phyloP scores from a whole-genome alignment of 2,329 filamentous ascomycete genomes.

The Paramyrothecium roridum region DNA sequence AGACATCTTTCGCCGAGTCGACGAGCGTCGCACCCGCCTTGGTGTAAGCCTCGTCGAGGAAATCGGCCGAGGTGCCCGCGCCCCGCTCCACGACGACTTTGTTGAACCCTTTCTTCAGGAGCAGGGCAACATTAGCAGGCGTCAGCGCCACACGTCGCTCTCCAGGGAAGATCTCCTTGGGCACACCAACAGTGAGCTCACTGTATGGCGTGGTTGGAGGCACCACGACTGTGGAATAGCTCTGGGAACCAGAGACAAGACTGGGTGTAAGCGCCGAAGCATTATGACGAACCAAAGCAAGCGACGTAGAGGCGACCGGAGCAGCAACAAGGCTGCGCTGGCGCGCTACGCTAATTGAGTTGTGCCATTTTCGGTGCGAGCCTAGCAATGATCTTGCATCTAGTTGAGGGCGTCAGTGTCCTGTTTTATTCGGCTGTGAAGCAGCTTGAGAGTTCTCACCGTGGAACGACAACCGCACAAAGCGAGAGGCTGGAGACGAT shows the following conservation, averaged over 20 bases:
- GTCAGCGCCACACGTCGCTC: slow-evolving; percentile 84
- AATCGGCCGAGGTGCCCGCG: slow-evolving; percentile 74
- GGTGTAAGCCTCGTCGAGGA: slow-evolving; percentile 73
- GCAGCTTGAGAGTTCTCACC: slow-evolving; percentile 11
- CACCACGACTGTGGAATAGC: slow-evolving; percentile 36
- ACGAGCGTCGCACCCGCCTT: slow-evolving; percentile 76
- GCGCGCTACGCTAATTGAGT: slow-evolving; percentile 23
- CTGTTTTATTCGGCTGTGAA: background rate
- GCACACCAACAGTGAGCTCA: slow-evolving; percentile 73
- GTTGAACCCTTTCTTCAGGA: slow-evolving; percentile 82
- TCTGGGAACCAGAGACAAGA: slow-evolving; percentile 15
- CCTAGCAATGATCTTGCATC: slow-evolving; percentile 14
- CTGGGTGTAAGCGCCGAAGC: slow-evolving; percentile 25
- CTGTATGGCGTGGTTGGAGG: slow-evolving; percentile 60
- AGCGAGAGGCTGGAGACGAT: slow-evolving; percentile 16
- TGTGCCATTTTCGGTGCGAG: slow-evolving; percentile 35
- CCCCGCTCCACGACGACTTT: slow-evolving; percentile 76
- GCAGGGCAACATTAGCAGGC: slow-evolving; percentile 74
- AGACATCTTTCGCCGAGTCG: slow-evolving; percentile 63
- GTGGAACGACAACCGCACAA: slow-evolving; percentile 18
- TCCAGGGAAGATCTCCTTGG: slow-evolving; percentile 71
- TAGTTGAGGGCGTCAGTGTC: slow-evolving; percentile 3
- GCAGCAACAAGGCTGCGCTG: slow-evolving; percentile 22
- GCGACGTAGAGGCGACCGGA: slow-evolving; percentile 18
- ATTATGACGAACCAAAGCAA: slow-evolving; percentile 36